phyloP scores from a whole-genome alignment of 2,329 filamentous ascomycete genomes.

The Gnomoniopsis smithogilvyi region DNA sequence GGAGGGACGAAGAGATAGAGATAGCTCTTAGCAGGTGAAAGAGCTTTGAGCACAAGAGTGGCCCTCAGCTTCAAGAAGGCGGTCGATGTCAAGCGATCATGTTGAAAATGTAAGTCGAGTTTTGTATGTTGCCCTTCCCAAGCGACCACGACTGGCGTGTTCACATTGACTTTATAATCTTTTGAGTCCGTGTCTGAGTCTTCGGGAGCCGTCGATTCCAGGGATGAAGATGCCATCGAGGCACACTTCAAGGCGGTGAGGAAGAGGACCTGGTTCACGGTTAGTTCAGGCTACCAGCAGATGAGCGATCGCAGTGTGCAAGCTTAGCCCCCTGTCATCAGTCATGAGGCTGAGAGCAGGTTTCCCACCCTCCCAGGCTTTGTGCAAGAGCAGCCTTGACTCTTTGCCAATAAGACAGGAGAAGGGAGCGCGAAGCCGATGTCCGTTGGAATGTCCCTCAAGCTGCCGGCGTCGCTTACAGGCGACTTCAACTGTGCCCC shows the following conservation, averaged over 20 bases:
- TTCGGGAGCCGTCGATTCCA: neutral
- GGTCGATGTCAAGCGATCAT: neutral
- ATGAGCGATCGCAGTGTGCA: neutral
- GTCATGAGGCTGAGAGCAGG: neutral
- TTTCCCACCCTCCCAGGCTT: constrained; percentile 16
- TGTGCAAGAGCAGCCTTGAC: constrained; percentile 12
- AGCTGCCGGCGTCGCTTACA: neutral
- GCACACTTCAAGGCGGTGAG: neutral
- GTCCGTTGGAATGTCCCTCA: neutral
- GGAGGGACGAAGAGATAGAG: constrained; percentile 6
- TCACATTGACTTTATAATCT: neutral
- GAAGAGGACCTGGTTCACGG: neutral
- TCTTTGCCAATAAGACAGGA: neutral
- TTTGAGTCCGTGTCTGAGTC: neutral
- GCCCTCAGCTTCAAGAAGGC: constrained; percentile 6
- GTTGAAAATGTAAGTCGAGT: neutral
- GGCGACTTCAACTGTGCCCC: neutral
- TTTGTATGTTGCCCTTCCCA: constrained; percentile 2
- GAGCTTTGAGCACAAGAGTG: constrained; percentile 4
- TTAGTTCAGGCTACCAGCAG: neutral
- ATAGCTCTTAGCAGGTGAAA: constrained; percentile 1
- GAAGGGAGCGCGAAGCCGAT: neutral
- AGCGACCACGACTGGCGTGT: constrained; percentile 3
- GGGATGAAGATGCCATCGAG: neutral
- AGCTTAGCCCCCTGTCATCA: constrained; percentile 4